Base-by-base conservation (phyloP, 495 filamentous ascomycete genomes). In the Penicillium chermesinum region DNA sequence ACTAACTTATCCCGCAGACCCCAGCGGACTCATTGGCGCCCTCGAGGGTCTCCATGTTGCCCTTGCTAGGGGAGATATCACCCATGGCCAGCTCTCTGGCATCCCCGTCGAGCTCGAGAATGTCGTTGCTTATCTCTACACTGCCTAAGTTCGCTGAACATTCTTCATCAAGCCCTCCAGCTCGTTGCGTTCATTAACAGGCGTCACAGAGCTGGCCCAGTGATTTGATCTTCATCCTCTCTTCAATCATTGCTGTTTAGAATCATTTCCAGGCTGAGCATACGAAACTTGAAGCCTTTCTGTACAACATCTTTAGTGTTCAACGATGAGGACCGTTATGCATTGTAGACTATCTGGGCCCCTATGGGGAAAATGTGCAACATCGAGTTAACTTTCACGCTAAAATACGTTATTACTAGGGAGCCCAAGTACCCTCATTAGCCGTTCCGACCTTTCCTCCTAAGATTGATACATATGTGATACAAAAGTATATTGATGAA, bases 21-120 rank as follows among this genome's bases (percentile, higher is more conserved):
- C 53, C 1, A 46, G 36, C 14, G 53, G 50, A 20, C 51, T 62
- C 36, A 41, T 52, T 30, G 48, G 44, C 13, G 53, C 59, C 25
- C 55, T 62, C 10, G 39, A 14, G 20, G 51, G 46, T 41, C 49
- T 62, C 18, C 41, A 46, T 12, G 49, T 35, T 36, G 42, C 50
- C 13, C 43, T 54, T 35, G 22, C 46, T 5, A 45, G 40, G 16
- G 52, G 50, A 15, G 22, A 55, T 13, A 48, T 62, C 33, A 51
- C 50, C 27, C 38, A 41, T 7, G 42, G 35, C 22, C 44, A 59
- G 10, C 48, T 62, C 7, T 16, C 49, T 21, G 43, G 42, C 41
- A 12, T 59, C 7, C 55, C 55, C 18, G 41, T 18, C 36, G 49
- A 50, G 22, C 15, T 62, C 13, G 49, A 62, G 27, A 13, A 43